Conservation (phyloP, 345 rosid species). For the Populus nigra region DNA sequence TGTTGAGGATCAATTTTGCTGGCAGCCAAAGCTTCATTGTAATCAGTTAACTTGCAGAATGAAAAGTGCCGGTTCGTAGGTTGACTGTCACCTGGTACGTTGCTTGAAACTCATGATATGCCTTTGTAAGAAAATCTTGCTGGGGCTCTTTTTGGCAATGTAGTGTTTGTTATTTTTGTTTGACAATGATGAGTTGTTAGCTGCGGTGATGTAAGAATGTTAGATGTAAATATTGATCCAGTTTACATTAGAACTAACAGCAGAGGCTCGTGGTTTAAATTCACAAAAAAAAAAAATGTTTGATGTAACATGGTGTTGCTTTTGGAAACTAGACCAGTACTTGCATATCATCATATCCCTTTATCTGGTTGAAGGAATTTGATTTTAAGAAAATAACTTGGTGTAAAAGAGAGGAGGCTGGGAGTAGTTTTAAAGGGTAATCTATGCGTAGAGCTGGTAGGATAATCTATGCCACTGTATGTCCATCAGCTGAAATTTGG, state of each 20-base stretch:
- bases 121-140: constrained; percentile 19
- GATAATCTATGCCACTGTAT: neutral
- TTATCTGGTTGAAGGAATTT: neutral
- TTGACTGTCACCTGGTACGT: constrained; percentile 3
- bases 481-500: neutral
- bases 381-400: neutral
- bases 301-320: neutral
- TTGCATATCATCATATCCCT: neutral
- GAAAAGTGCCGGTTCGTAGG: constrained; percentile 19
- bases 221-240: constrained; percentile 33
- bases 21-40: constrained; percentile 36
- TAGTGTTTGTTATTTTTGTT: neutral
- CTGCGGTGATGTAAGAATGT: constrained; percentile 18
- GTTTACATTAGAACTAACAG: constrained; percentile 19
- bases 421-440: neutral
- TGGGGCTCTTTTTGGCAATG: constrained; percentile 12
- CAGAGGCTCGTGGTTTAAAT: constrained; percentile 15
- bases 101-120: constrained; percentile 24
- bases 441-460: neutral
- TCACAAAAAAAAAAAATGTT: neutral
- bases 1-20: constrained; percentile 27
- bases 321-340: constrained; percentile 4
- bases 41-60: constrained; percentile 23
- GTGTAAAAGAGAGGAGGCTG: neutral
- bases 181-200: constrained; percentile 19